Base-by-base conservation (phyloP, 2,329 filamentous ascomycete genomes). In the Fusarium fujikuroi region DNA sequence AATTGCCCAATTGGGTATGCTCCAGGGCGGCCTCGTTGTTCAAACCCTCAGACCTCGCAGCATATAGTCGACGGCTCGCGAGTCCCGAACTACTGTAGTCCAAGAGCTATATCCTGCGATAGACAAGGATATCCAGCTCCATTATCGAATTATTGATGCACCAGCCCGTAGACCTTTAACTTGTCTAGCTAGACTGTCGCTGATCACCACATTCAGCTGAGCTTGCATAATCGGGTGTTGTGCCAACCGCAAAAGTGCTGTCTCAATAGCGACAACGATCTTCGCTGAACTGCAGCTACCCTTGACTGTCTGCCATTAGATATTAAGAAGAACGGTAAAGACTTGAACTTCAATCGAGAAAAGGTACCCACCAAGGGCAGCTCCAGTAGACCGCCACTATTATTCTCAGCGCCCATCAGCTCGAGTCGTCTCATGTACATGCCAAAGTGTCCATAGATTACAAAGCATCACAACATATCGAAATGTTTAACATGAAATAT, bases 201-300 rank as follows among this genome's bases (percentile, higher is more conserved):
- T 56, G 30, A 70, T 66, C 69, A 63, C 53, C 58, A 62, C 34
- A 49, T 70, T 71, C 74, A 76, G 64, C 70, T 75, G 40, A 46
- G 50, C 56, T 65, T 67, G 62, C 60, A 44, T 52, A 46, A 57
- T 56, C 49, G 30, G 34, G 32, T 34, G 57, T 52, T 58, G 43
- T 50, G 63, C 53, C 61, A 54, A 42, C 53, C 44, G 46, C 56
- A n/a, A 63, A 60, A 50, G 60, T 49, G 44, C 60, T 42, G 43
- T 43, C 39, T 23, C 19, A 42, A 54, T 18, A 36, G 19, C 15
- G 10, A 44, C 32, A 19, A 32, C 16, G 18, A 37, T 32, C 23
- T 39, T 39, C 21, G 32, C n/a, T 19, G 21, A n/a, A 28, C 42
- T 42, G 16, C 11, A 46, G 37, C 36, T 63, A 63, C 47, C n/a